These are phyloP conservation scores for Psilocybe cubensis DNA, from an alignment of 768 basidiomycete genomes.

Conservation along the genomic window DNA sequence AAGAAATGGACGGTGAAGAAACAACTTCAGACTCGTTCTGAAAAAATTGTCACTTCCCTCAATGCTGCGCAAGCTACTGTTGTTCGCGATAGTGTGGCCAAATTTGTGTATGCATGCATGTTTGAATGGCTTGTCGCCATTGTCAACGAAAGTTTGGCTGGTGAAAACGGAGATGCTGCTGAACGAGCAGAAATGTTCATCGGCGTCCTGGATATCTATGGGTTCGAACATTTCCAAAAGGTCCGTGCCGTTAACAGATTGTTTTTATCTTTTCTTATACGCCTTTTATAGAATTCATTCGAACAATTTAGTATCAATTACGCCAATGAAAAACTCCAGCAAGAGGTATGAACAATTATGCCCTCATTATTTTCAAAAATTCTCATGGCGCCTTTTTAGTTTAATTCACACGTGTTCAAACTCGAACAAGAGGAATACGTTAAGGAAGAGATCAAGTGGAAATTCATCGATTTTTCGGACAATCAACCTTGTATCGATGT, in stretches of 20 bases:
- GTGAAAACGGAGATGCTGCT: constrained; percentile 92
- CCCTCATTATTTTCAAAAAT: constrained; percentile 2
- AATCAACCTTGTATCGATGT: constrained; percentile 99
- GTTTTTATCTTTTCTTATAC: constrained; percentile 4
- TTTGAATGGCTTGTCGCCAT: constrained; percentile 99
- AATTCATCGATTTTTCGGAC: constrained; percentile 98
- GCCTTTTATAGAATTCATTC: constrained; percentile 67
- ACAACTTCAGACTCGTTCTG: constrained; percentile 90
- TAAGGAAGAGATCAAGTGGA: constrained; percentile 99
- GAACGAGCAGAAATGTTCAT: constrained; percentile 97
- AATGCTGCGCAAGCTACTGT: constrained; percentile 89
- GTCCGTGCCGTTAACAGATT: constrained; percentile 33
- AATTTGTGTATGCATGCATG: constrained; percentile 97
- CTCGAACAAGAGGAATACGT: constrained; percentile 99
- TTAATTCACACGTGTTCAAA: constrained; percentile 99
- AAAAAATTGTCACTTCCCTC: constrained; percentile 92
- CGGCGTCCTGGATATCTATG: constrained; percentile 97
- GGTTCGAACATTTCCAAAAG: constrained; percentile 97
- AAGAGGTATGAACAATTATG: constrained; percentile 82
- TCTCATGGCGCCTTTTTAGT: constrained; percentile 48
- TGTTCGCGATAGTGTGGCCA: constrained; percentile 95
- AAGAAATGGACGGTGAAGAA: constrained; percentile 99
- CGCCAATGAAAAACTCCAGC: constrained; percentile 97
- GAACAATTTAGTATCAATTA: constrained; percentile 99
- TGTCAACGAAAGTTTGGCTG: constrained; percentile 95